Percentiles rank a stretch among this genome's conserved stretches.
Evolutionary conservation across 371 early-diverging fungal genomes (phyloP).

Genomic region (Mucor racemosus): DNA sequence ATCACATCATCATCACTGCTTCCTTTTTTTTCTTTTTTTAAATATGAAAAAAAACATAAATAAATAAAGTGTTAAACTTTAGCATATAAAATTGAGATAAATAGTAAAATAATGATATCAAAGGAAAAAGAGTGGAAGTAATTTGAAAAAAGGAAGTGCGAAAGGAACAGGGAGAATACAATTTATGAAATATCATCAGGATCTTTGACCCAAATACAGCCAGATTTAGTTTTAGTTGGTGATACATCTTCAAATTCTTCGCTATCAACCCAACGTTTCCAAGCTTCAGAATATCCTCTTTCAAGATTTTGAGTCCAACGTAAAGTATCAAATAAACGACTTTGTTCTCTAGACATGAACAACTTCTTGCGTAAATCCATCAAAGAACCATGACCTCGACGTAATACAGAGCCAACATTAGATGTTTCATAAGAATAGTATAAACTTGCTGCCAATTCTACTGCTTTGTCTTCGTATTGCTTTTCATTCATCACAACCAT

Average conservation of each 20-base stretch:
- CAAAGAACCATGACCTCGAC: constrained; percentile 64
- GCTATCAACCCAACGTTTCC: constrained; percentile 77
- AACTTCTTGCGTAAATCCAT: constrained; percentile 75
- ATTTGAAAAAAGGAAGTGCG: background rate
- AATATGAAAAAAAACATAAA: constrained; percentile 2
- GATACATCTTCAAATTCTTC: constrained; percentile 60
- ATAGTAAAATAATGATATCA: background rate
- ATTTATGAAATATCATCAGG: constrained; percentile 38
- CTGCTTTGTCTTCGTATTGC: constrained; percentile 83
- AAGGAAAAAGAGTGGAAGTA: constrained; percentile 4
- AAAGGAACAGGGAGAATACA: background rate
- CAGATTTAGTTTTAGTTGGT: constrained; percentile 25
- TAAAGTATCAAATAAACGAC: constrained; percentile 84
- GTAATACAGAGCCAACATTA: constrained; percentile 31
- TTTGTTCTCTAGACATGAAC: constrained; percentile 76
- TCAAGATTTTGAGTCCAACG: constrained; percentile 91
- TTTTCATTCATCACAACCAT: constrained; percentile 82
- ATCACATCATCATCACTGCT: background rate
- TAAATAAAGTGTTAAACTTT: constrained; percentile 4
- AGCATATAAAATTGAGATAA: background rate
- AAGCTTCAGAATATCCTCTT: constrained; percentile 72
- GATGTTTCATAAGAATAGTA: constrained; percentile 53
- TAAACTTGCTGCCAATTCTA: constrained; percentile 65
- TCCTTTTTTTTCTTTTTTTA: background rate
- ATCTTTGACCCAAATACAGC: constrained; percentile 54